A percentile compares a stretch with the other conserved stretches of the same genome.
Evolutionary conservation across 139 green algal genomes (phyloP).

Genomic region (Chlorella vulgaris): DNA sequence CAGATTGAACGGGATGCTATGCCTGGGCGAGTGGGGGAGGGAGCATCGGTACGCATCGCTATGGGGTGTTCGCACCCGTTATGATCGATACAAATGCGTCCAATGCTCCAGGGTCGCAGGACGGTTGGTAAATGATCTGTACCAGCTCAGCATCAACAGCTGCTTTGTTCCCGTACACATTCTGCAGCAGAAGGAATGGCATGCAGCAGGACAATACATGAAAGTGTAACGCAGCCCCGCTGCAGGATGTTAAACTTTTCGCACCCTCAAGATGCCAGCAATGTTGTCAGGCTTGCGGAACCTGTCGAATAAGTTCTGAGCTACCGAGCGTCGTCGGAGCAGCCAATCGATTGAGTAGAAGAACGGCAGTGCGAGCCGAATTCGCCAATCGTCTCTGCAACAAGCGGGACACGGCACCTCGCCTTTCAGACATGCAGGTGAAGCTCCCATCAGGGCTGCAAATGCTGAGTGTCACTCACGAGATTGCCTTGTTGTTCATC

Average conservation of each 20-base stretch:
- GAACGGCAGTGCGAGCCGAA: constrained; percentile 78
- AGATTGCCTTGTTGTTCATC: constrained; percentile 92
- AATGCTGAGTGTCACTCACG: constrained; percentile 8
- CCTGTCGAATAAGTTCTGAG: constrained; percentile 73
- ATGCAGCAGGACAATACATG: no score
- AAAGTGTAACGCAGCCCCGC: no score
- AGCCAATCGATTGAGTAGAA: constrained; percentile 91
- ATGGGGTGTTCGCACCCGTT: no score
- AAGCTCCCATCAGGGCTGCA: not conserved
- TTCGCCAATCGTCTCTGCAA: constrained; percentile 78
- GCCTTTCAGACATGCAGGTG: constrained; percentile 6
- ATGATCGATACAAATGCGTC: constrained; percentile 90
- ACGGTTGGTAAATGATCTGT: constrained; percentile 67
- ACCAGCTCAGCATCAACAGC: constrained; percentile 92
- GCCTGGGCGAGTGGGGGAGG: no score
- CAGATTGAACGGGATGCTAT: no score
- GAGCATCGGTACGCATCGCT: no score
- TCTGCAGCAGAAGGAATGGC: constrained; percentile 31
- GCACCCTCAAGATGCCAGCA: no score
- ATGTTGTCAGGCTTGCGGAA: constrained; percentile 70
- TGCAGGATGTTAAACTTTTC: constrained; percentile 50
- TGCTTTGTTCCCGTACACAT: constrained; percentile 73
- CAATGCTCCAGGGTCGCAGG: constrained; percentile 70
- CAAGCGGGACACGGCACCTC: no score
- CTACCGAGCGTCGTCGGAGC: constrained; percentile 71